Evolutionary conservation across 2,329 filamentous ascomycete species (phyloP), one percentile per base, ranked within the genome.

Genomic region (Fusarium solani-melongenae): DNA sequence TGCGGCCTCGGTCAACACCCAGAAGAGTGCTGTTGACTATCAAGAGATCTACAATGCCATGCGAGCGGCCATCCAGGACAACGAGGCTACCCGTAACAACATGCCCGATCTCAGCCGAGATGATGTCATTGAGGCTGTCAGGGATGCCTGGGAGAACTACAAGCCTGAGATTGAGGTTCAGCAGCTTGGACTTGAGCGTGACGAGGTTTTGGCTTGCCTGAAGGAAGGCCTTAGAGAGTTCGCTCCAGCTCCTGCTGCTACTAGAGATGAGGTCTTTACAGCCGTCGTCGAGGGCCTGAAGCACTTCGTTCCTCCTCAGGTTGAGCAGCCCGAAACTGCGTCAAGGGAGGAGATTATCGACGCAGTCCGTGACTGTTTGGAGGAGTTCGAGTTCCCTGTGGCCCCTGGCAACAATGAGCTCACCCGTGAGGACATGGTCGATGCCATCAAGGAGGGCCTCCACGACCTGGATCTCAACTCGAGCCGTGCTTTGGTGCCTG

Each of bases 151-250:
- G 91, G 96, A 98, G 79, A 94, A 92, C 62, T 97, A 97, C 83
- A 97, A 97, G 83, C 96, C 96, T 1, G 94, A 98, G 77, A 94
- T 98, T 59, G 92, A 97, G 76, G 88, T 97, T 6, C 93, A 98
- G 76, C 94, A 97, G 77, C 93, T 97, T 71, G 96, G 95, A 2
- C 86, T 98, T 1, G 96, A 98, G 81, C 90, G 94, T 6, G 94
- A 98, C 14, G 96, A 98, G 79, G 93, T 98, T 56, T 86, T 98
- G 15, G 91, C 93, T 41, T 97, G 95, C 74, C 87, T 98, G 29
- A 92, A 93, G 75, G 93, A 98, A 83, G 96, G 96, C 1, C 88
- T 98, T 0, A 91, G 93, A 73, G 91, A 94, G 55, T 95, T 96
- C 79, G 87, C 88, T 2, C 86, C 88, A 22, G 85, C 89, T 5